A percentile compares a stretch with the other conserved stretches of the same genome.
Conservation (phyloP, 495 filamentous ascomycete genomes). For the Penicillium paradoxum region DNA sequence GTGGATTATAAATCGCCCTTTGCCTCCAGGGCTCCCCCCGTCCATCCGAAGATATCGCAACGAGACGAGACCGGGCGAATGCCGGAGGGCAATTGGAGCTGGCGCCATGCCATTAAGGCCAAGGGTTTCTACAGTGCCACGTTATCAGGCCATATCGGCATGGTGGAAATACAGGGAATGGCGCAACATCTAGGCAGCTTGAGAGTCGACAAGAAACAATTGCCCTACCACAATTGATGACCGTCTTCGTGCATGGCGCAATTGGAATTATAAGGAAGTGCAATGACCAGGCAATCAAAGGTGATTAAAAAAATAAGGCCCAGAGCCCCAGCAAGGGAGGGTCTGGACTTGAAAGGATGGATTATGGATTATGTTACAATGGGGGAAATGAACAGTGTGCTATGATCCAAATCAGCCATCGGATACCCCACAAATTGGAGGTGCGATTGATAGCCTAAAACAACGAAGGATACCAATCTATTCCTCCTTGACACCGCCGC, state of each 20-base stretch:
- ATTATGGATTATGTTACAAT: conserved; percentile 12
- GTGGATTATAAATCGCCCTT: conserved; percentile 11
- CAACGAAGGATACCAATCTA: conserved; percentile 39
- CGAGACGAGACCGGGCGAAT: neutral
- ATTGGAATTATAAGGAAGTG: neutral
- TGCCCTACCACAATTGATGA: too few species aligned
- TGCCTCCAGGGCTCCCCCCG: too few species aligned
- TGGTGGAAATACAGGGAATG: conserved; percentile 3
- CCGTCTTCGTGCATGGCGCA: neutral
- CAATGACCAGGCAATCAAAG: neutral
- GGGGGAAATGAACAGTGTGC: neutral
- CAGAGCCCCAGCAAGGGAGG: neutral
- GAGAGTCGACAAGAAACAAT: too few species aligned
- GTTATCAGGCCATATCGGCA: neutral
- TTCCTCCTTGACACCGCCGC: conserved; percentile 87
- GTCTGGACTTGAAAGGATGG: neutral
- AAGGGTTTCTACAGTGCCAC: neutral
- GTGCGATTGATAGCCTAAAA: neutral
- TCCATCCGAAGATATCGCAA: neutral
- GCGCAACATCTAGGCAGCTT: neutral
- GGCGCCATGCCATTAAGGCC: neutral
- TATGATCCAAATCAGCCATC: conserved; percentile 4
- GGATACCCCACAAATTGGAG: neutral
- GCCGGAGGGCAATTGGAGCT: too few species aligned
- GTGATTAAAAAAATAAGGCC: neutral